Base-by-base conservation (phyloP, 228 moss, liverwort and hornwort species). In the Sphagnum fallax region DNA sequence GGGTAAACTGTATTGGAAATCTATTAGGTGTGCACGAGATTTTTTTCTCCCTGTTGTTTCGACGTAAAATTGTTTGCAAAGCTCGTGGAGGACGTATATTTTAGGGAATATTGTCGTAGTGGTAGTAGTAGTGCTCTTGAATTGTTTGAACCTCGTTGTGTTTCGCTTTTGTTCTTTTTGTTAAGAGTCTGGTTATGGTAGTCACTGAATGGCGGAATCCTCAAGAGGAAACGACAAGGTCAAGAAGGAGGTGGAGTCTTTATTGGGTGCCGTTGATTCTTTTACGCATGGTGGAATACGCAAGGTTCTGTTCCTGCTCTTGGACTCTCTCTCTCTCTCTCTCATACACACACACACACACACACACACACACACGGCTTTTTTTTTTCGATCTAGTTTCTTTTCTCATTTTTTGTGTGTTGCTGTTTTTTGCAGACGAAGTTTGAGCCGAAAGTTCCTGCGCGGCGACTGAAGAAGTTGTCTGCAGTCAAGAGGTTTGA, bases 401-500 rank as follows among this genome's bases (percentile, higher is more conserved):
- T 55, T 55, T 12, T 55, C 55, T 8, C 9, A 8, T 8, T 8
- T 55, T 55, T 3, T 55, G 55, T 55, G 55, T 55, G 9, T 55
- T 55, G 8, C 4, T 55, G 8, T 55, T 71, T 50, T 13, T 73
- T 32, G 69, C 77, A 81, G 85, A 92, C 92, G 6, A 93, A 85
- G 67, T 95, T 95, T 49, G 87, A 86, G 72, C 95, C 92, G 0
- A 92, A 87, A 72, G 81, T 92, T 11, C 92, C 95, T n/a, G 73
- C 85, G 14, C 81, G 92, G 69, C 81, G 89, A 52, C 11, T 81
- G 79, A 95, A 95, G 85, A 92, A 89, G 77, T 67, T 79, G 10
- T 73, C 77, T 0, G 58, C 75, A 55, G 67, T 76, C 49, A 84
- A 90, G 67, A 75, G 74, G 81, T 81, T 62, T 32, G 32, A 50